Percentiles rank a stretch among this genome's conserved stretches.
Evolutionary conservation across 768 basidiomycete genomes (phyloP).

Genomic region (Termitomyces sp.): DNA sequence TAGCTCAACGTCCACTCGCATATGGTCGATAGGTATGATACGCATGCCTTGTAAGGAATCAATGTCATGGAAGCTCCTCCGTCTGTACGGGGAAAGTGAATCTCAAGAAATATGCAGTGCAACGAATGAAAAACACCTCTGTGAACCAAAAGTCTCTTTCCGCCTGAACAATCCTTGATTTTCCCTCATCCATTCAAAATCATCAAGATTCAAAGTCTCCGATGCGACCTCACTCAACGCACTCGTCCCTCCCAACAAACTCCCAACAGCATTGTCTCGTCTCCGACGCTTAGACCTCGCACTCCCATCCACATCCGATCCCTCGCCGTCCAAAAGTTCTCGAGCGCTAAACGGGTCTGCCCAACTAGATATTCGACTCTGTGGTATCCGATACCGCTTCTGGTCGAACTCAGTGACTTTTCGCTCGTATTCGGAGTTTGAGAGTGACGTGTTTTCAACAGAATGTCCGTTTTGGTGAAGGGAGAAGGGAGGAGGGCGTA

Average conservation of each 20-base stretch:
- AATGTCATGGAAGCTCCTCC: slow-evolving; percentile 68
- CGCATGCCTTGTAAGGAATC: slow-evolving; percentile 42
- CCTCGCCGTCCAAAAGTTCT: slow-evolving; percentile 28
- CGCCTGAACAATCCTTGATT: slow-evolving; percentile 15
- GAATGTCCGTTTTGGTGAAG: slow-evolving; percentile 15
- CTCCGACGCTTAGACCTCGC: not conserved
- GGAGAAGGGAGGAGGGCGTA: slow-evolving; percentile 19
- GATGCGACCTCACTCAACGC: slow-evolving; percentile 9
- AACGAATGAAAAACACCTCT: slow-evolving; percentile 25
- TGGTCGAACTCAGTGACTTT: slow-evolving; percentile 35
- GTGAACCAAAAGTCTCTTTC: slow-evolving; percentile 16
- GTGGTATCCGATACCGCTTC: slow-evolving; percentile 34
- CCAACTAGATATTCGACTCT: slow-evolving; percentile 51
- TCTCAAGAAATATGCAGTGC: not conserved
- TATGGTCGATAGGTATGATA: slow-evolving; percentile 55
- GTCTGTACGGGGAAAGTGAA: slow-evolving; percentile 25
- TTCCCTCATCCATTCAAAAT: slow-evolving; percentile 14
- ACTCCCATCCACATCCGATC: slow-evolving; percentile 14
- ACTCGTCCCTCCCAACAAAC: slow-evolving; percentile 4
- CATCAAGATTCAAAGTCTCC: slow-evolving; percentile 10
- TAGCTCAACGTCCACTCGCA: slow-evolving; percentile 78
- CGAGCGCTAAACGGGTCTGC: slow-evolving; percentile 47
- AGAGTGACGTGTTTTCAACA: slow-evolving; percentile 15
- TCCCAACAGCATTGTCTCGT: slow-evolving; percentile 4
- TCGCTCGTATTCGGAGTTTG: slow-evolving; percentile 29